Evolutionary conservation across 495 filamentous ascomycete genomes (phyloP), one percentile per base, ranked within the genome.

Genomic region (Penicillium desertorum): DNA sequence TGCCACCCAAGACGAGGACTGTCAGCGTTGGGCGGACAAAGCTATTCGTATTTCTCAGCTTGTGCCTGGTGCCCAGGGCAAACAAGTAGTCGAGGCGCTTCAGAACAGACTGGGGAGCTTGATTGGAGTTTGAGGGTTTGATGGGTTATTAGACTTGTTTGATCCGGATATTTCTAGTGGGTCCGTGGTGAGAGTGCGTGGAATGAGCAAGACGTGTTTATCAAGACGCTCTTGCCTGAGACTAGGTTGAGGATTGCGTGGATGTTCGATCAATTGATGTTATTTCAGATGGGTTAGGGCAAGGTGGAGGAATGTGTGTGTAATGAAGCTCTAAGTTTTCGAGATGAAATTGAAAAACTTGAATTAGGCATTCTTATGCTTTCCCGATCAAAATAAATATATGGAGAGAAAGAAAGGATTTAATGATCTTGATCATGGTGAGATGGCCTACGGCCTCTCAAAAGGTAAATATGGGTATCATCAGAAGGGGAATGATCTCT

Each of bases 11-110:
- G 81, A 85, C 50, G 79, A 75, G 27, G 74, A 76, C 4, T 87
- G 83, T 51, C 79, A 77, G 59, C 69, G 74, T 22, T 92, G 89
- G 89, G 86, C 82, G 6, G 72, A 74, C 36, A 85, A 86, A 67
- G 86, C 89, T 0, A 75, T 92, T 51, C 75, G 73, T 6, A 56
- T 95, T 53, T 84, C 88, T 16, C 75, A 79, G 47, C 77, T 80
- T 59, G 75, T 79, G 47, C 63, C 67, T 4, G 83, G 83, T 63
- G 25, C 57, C 14, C 27, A 54, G 12, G 79, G 74, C 0, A 62
- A 45, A 2, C 1, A 57, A 10, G 63, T 91, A 62, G 79, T 81
- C 54, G 65, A 60, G 44, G 51, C 79, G 32, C 69, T 91, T 51
- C 72, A 85, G 63, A 71, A 66, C 32, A 87, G 82, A 51, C 77